Conservation (phyloP, 2,329 filamentous ascomycete species). For the Ceratocystis harringtonii region DNA sequence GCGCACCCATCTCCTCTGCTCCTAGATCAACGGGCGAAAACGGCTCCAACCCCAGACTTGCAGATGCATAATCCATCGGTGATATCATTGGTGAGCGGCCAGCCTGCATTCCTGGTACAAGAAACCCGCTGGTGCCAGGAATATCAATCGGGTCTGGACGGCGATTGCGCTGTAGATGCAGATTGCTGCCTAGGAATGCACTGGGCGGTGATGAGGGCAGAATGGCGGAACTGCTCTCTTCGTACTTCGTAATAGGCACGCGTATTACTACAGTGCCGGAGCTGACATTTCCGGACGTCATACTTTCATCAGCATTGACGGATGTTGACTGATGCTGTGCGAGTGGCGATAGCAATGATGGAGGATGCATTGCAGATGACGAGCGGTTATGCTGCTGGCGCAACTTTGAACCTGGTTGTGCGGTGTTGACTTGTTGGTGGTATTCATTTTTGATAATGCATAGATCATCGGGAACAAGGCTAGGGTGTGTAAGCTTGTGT, state of each 20-base stretch:
- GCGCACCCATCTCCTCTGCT: neutral
- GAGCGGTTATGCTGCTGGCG: neutral
- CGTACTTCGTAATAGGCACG: neutral
- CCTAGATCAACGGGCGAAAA: neutral
- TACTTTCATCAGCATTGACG: neutral
- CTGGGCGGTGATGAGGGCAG: neutral
- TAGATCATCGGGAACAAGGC: constrained; percentile 11
- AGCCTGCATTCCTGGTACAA: neutral
- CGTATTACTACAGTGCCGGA: neutral
- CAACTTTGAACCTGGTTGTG: neutral
- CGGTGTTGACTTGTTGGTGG: neutral
- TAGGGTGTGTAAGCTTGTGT: constrained; percentile 7
- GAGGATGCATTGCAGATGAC: neutral
- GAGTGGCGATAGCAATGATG: neutral
- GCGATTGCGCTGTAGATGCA: neutral
- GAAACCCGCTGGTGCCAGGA: neutral
- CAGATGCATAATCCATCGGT: neutral
- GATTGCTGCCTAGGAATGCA: neutral
- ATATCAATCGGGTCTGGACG: constrained; percentile 1
- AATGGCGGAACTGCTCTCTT: neutral
- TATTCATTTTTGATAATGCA: constrained; percentile 5
- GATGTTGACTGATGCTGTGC: neutral
- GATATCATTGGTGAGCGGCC: neutral
- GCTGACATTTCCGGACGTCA: neutral
- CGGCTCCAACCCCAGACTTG: neutral